Evolutionary conservation across 495 filamentous ascomycete species (phyloP), one percentile per base, ranked within the genome.

Genomic region (Penicillium tannophilum): DNA sequence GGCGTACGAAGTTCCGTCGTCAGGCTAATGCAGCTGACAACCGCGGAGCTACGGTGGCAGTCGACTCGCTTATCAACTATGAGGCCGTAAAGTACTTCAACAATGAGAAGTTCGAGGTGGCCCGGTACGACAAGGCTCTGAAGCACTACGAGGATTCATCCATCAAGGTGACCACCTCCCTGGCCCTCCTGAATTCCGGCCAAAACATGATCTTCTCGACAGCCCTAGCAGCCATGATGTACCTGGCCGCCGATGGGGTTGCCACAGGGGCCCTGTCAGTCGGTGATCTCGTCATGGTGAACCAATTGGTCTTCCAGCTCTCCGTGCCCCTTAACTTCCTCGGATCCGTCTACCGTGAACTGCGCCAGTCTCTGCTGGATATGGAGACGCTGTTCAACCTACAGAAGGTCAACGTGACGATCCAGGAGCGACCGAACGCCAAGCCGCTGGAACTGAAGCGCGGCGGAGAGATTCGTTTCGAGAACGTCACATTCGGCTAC

Each of bases 71-170:
- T 33, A 96, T 98, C 77, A 98, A 98, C 74, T 98, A 97, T 67
- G 94, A 98, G 71, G 95, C 94, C 16, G 94, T 98, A 62, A 98
- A 98, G 76, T 97, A 98, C 78, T 98, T 98, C 82, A 98, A 98
- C 74, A 98, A 98, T 69, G 94, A 98, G 70, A 89, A 88, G 64
- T 97, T 91, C 62, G 94, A 98, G 72, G 89, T 94, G 44, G 86
- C 82, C 20, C 86, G 94, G 24, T 98, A 98, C 68, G 93, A 97
- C 71, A 84, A 87, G 61, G 91, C 94, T 0, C 79, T 98, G 41
- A 82, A 88, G 62, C 79, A 84, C 23, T 98, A 98, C 72, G 92
- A 98, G 71, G 90, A 89, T 70, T 90, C 90, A 33, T 96, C 91
- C 17, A 98, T 98, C 79, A 97, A 97, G 71, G 90, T 98, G 48